Conservation (phyloP, 2,329 filamentous ascomycete species). For the Pseudogymnoascus destructans region DNA sequence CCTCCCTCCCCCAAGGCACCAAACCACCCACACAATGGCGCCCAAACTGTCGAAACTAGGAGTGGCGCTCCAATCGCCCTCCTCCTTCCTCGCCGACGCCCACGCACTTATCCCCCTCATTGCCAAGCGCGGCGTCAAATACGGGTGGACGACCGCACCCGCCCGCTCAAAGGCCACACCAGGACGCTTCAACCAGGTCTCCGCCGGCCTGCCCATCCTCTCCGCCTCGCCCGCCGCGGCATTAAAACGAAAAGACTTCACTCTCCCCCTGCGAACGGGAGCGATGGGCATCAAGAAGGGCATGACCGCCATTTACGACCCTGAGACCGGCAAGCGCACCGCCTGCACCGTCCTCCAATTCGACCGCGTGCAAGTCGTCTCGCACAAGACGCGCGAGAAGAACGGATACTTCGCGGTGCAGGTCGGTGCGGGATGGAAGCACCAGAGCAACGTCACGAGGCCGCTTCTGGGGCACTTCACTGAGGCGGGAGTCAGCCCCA, state of each 20-base stretch:
- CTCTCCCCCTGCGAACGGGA: constrained; percentile 59
- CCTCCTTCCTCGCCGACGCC: constrained; percentile 22
- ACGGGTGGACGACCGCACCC: constrained; percentile 46
- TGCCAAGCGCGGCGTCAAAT: constrained; percentile 26
- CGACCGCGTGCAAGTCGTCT: constrained; percentile 80
- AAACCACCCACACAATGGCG: constrained; percentile 23
- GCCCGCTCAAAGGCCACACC: constrained; percentile 34
- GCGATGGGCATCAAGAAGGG: constrained; percentile 83
- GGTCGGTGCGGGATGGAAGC: constrained; percentile 65
- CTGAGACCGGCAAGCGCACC: constrained; percentile 59
- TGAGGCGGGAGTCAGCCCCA: constrained; percentile 66
- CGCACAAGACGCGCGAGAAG: constrained; percentile 64
- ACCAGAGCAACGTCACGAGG: constrained; percentile 63
- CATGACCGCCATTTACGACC: constrained; percentile 83
- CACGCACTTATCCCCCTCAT: constrained; percentile 24
- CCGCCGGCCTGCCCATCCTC: constrained; percentile 41
- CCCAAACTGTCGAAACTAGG: constrained; percentile 26
- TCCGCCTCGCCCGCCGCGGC: constrained; percentile 48
- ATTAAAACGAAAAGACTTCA: constrained; percentile 43
- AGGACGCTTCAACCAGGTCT: constrained; percentile 42
- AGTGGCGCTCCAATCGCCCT: constrained; percentile 20
- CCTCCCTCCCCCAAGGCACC: constrained; percentile 5
- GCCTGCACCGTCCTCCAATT: constrained; percentile 89
- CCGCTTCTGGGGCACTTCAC: constrained; percentile 83
- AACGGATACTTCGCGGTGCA: constrained; percentile 95